Percentiles rank a stretch among this genome's conserved stretches.
phyloP scores from a whole-genome alignment of 805 yeast species.

The Yamadazyma endophytica region DNA sequence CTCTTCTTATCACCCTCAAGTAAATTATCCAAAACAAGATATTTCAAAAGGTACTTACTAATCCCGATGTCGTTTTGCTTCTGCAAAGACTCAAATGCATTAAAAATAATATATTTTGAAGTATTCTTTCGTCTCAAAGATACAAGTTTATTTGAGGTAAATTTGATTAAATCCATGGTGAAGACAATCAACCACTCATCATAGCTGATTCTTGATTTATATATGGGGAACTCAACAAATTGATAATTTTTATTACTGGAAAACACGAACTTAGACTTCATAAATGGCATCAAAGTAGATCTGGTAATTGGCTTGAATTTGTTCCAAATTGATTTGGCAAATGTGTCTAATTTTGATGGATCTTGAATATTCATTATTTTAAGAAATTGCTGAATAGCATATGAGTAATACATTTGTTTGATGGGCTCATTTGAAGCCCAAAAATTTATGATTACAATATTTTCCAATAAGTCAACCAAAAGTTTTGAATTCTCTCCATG shows the following conservation, averaged over 20 bases:
- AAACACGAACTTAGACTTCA: constrained; percentile 69
- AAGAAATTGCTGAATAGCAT: constrained; percentile 82
- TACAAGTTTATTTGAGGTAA: no score
- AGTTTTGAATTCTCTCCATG: constrained; percentile 61
- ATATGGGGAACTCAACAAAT: constrained; percentile 60
- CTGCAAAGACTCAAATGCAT: constrained; percentile 59
- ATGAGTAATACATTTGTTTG: constrained; percentile 78
- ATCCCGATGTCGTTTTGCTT: constrained; percentile 68
- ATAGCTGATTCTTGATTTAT: constrained; percentile 49
- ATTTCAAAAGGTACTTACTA: constrained; percentile 72
- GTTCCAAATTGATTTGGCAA: constrained; percentile 51
- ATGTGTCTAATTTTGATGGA: constrained; percentile 13
- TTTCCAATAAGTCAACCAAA: constrained; percentile 59
- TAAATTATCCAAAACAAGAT: constrained; percentile 62
- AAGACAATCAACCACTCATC: constrained; percentile 70
- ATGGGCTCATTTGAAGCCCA: constrained; percentile 89
- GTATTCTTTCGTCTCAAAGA: constrained; percentile 24
- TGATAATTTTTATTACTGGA: constrained; percentile 38
- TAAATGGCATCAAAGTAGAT: constrained; percentile 70
- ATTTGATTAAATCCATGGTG: constrained; percentile 61
- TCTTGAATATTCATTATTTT: constrained; percentile 45
- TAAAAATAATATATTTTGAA: no score
- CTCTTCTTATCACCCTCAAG: constrained; percentile 40
- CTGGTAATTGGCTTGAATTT: constrained; percentile 61
- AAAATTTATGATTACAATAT: constrained; percentile 74